These are phyloP conservation scores for Metschnikowia chrysomelidarum DNA, from an alignment of 805 yeast genomes.

Conservation along the genomic window DNA sequence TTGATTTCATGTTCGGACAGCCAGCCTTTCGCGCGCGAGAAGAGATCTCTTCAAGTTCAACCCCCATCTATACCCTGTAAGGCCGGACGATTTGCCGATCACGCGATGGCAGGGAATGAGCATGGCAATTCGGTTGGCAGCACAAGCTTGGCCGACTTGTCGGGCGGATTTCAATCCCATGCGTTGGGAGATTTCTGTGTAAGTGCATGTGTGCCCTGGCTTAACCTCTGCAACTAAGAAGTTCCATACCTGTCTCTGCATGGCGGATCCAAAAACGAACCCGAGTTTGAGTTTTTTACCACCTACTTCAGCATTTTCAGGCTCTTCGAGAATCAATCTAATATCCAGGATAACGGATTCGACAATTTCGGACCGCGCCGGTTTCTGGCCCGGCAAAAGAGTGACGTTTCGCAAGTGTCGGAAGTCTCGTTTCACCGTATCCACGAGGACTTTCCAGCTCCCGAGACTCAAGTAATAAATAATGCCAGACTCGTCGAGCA, in stretches of 20 bases:
- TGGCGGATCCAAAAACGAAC: conserved; percentile 36
- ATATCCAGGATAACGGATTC: conserved; percentile 1
- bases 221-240: conserved; percentile 24
- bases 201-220: conserved; percentile 30
- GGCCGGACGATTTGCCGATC: conserved; percentile 25
- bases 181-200: conserved; percentile 29
- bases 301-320: conserved; percentile 3
- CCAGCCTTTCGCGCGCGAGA: conserved; percentile 11
- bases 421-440: conserved; percentile 14
- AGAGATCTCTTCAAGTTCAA: conserved; percentile 25
- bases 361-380: not conserved
- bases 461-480: conserved; percentile 17
- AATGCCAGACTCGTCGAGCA: conserved; percentile 12
- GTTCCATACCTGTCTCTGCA: conserved; percentile 40
- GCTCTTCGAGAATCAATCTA: conserved; percentile 8
- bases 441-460: conserved; percentile 16
- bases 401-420: conserved; percentile 1
- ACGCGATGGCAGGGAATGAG: conserved; percentile 47
- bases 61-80: conserved; percentile 43
- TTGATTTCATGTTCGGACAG: conserved; percentile 15
- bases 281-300: conserved; percentile 7
- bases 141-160: conserved; percentile 42
- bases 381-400: conserved; percentile 12
- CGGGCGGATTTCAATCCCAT: conserved; percentile 33
- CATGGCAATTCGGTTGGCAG: conserved; percentile 37